Percentiles rank a stretch among this genome's conserved stretches.
These are phyloP conservation scores for Phytopythium litorale DNA, from an alignment of 352 stramenopile species.

Conservation along the genomic window DNA sequence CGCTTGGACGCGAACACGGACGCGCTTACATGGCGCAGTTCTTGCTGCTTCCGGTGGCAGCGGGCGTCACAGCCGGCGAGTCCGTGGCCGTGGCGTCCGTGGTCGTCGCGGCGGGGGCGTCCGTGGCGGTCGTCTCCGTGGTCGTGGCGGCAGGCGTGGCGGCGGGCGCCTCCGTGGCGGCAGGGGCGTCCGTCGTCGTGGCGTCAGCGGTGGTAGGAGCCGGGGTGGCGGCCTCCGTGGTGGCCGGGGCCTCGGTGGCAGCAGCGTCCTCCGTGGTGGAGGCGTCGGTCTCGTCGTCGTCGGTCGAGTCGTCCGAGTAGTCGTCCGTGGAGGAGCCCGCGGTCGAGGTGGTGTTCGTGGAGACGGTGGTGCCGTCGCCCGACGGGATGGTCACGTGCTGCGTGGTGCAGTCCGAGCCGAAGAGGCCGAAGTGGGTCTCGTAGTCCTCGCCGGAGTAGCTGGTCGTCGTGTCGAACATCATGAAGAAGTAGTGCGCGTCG, in stretches of 20 bases:
- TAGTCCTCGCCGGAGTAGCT: slow-evolving; percentile 41
- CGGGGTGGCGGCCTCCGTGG: slow-evolving; percentile 14
- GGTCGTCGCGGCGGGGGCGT: slow-evolving; percentile 10
- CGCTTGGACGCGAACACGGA: not conserved
- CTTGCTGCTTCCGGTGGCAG: slow-evolving; percentile 5
- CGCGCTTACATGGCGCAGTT: slow-evolving; percentile 7
- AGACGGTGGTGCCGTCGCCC: slow-evolving; percentile 11
- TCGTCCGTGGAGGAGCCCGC: not conserved
- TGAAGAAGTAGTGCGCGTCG: slow-evolving; percentile 44
- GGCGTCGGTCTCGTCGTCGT: slow-evolving; percentile 15
- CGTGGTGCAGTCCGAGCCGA: slow-evolving; percentile 20
- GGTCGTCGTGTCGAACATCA: slow-evolving; percentile 56
- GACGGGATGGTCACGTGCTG: slow-evolving; percentile 36
- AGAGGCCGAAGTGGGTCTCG: slow-evolving; percentile 60
- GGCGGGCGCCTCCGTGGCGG: slow-evolving; percentile 12
- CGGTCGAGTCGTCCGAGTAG: slow-evolving; percentile 10
- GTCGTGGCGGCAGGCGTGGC: slow-evolving; percentile 11
- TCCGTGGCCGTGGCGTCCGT: slow-evolving; percentile 7
- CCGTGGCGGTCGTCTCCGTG: not conserved
- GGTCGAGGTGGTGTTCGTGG: slow-evolving; percentile 7
- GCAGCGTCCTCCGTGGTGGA: slow-evolving; percentile 11
- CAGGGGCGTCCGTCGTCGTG: slow-evolving; percentile 16
- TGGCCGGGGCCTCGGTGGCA: slow-evolving; percentile 14
- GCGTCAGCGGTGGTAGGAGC: not conserved
- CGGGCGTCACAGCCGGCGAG: not conserved